These are phyloP conservation scores for Paramecium caudatum DNA, from an alignment of 73 alveolate species.

Conservation along the genomic window DNA sequence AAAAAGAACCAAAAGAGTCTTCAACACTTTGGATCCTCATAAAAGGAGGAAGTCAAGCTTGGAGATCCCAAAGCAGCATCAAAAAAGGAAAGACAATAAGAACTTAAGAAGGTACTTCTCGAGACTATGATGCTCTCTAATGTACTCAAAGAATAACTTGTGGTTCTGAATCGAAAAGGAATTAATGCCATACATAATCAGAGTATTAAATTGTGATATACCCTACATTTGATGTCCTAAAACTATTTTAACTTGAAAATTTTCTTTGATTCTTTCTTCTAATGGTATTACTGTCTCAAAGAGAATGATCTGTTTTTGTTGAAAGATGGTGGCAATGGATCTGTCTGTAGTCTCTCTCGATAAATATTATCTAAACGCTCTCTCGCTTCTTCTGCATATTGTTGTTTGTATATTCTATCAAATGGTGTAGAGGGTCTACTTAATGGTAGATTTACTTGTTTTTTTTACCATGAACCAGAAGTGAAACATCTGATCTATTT, in stretches of 20 bases:
- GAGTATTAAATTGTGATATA: constrained; percentile 37
- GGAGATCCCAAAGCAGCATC: background rate
- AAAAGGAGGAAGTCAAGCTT: constrained; percentile 31
- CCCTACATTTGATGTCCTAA: background rate
- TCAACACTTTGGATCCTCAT: constrained; percentile 67
- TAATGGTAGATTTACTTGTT: background rate
- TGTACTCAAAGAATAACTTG: constrained; percentile 70
- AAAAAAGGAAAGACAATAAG: constrained; percentile 70
- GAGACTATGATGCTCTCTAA: constrained; percentile 74
- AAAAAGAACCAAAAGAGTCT: constrained; percentile 66
- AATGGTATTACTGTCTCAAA: background rate
- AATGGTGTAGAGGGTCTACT: constrained; percentile 68
- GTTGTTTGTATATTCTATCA: background rate
- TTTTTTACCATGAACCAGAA: background rate
- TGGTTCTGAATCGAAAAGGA: constrained; percentile 59
- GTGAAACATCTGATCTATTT: background rate
- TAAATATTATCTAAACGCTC: background rate
- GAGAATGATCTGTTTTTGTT: constrained; percentile 27
- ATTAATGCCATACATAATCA: constrained; percentile 4
- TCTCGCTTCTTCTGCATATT: constrained; percentile 34
- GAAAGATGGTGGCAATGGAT: background rate
- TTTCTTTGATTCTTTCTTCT: constrained; percentile 1
- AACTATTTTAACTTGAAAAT: constrained; percentile 19
- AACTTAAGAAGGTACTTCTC: constrained; percentile 69
- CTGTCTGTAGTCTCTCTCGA: background rate